Evolutionary conservation across 441 rosid species (phyloP).

Genomic region (Populus trichocarpa): DNA sequence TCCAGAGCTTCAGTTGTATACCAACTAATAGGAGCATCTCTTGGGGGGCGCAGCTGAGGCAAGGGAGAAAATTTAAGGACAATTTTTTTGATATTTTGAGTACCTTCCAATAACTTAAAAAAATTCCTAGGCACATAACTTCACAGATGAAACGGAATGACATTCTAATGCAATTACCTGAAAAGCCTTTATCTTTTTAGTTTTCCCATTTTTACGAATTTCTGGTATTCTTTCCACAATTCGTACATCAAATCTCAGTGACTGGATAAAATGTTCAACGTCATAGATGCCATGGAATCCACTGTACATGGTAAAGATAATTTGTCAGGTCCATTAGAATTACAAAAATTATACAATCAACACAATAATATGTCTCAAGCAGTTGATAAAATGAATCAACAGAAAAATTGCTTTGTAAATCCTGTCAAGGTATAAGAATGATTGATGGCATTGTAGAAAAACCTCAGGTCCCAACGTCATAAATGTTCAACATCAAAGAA

Average conservation of each 20-base stretch:
- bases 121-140: not conserved
- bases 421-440: not conserved
- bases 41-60: conserved; percentile 72
- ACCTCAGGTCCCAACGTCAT: not conserved
- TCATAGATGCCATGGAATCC: conserved; percentile 96
- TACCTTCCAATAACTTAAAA: not conserved
- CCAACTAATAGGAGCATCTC: conserved; percentile 95
- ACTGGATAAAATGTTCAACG: conserved; percentile 81
- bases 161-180: conserved; percentile 49
- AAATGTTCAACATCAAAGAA: not conserved
- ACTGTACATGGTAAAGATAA: conserved; percentile 37
- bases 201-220: conserved; percentile 80
- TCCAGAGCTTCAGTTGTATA: conserved; percentile 72
- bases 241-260: conserved; percentile 72
- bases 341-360: not conserved
- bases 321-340: conserved; percentile 7
- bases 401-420: not conserved
- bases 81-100: conserved; percentile 2
- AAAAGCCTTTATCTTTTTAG: conserved; percentile 76
- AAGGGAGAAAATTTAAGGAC: conserved; percentile 4
- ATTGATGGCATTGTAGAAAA: not conserved
- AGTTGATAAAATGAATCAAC: not conserved
- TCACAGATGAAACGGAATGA: not conserved
- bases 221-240: conserved; percentile 91
- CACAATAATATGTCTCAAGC: not conserved